These are phyloP conservation scores for Paraphoma chrysanthemicola DNA, from an alignment of 2,329 filamentous ascomycete species.

Conservation along the genomic window DNA sequence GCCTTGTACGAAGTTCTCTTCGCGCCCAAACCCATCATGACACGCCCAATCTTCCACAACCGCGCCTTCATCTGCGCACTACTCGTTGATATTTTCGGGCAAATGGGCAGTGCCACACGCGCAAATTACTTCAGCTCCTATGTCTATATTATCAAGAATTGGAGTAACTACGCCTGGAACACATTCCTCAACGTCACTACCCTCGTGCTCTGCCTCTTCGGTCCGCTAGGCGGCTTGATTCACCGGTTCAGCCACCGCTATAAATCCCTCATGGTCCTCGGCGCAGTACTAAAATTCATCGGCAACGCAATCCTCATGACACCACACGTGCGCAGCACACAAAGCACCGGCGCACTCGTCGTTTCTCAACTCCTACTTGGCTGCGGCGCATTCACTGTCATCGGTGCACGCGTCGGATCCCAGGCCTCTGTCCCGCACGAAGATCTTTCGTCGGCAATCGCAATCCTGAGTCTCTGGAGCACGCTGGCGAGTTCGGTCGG, in stretches of 20 bases:
- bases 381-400: conserved; percentile 48
- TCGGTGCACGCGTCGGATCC: conserved; percentile 50
- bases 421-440: conserved; percentile 55
- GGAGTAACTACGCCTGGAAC: conserved; percentile 53
- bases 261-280: conserved; percentile 52
- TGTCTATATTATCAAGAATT: conserved; percentile 52
- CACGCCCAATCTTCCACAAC: conserved; percentile 24
- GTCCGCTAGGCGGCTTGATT: conserved; percentile 40
- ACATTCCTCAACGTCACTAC: conserved; percentile 51
- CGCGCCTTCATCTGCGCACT: conserved; percentile 22
- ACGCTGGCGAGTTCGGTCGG: conserved; percentile 50
- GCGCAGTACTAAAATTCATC: conserved; percentile 45
- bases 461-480: conserved; percentile 50
- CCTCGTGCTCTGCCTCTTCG: conserved; percentile 42
- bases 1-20: conserved; percentile 13
- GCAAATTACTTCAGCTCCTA: conserved; percentile 36
- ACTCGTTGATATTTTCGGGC: conserved; percentile 12
- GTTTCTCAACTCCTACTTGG: conserved; percentile 49
- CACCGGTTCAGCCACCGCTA: conserved; percentile 51
- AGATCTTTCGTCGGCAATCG: conserved; percentile 51
- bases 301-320: conserved; percentile 48
- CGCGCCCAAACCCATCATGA: conserved; percentile 26
- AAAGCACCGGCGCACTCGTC: conserved; percentile 42
- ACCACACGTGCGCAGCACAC: conserved; percentile 37
- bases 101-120: conserved; percentile 21